A percentile compares a stretch with the other conserved stretches of the same genome.
Evolutionary conservation across 371 early-diverging fungal genomes (phyloP).

Genomic region (Haplosporangium sp.): DNA sequence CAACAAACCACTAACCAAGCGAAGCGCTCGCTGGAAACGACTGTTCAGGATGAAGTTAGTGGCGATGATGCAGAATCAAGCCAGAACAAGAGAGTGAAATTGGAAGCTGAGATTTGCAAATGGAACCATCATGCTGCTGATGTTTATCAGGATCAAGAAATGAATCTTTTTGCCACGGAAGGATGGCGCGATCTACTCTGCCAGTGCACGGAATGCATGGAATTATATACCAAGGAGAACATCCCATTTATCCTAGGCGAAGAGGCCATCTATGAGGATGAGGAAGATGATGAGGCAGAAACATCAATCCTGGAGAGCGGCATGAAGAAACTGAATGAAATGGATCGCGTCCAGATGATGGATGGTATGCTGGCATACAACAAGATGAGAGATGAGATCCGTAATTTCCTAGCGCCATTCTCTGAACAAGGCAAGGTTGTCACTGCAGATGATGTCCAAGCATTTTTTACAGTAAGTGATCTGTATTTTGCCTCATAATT

Average conservation of each 20-base stretch:
- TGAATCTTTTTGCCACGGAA: constrained; percentile 50
- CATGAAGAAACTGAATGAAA: constrained; percentile 75
- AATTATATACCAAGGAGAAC: constrained; percentile 23
- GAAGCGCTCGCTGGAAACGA: constrained; percentile 57
- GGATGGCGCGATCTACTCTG: constrained; percentile 57
- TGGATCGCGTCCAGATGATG: constrained; percentile 80
- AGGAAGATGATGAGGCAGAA: constrained; percentile 65
- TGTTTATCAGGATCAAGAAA: constrained; percentile 34
- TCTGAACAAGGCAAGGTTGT: constrained; percentile 79
- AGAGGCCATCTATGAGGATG: constrained; percentile 60
- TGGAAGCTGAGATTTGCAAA: constrained; percentile 19
- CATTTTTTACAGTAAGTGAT: constrained; percentile 71
- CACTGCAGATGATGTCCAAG: constrained; percentile 77
- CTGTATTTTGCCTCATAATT: neutral
- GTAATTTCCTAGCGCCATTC: constrained; percentile 74
- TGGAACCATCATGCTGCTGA: constrained; percentile 61
- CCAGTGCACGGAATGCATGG: constrained; percentile 47
- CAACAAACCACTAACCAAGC: constrained; percentile 43
- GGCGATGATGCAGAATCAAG: neutral
- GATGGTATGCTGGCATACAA: constrained; percentile 74
- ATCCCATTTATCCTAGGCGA: constrained; percentile 60
- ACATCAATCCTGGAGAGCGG: constrained; percentile 82
- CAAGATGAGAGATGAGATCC: constrained; percentile 68
- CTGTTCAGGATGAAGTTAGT: neutral
- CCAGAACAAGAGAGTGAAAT: constrained; percentile 23